A percentile compares a stretch with the other conserved stretches of the same genome.
These are phyloP conservation scores for Aspergillus nanangensis DNA, from an alignment of 495 filamentous ascomycete species.

Conservation along the genomic window DNA sequence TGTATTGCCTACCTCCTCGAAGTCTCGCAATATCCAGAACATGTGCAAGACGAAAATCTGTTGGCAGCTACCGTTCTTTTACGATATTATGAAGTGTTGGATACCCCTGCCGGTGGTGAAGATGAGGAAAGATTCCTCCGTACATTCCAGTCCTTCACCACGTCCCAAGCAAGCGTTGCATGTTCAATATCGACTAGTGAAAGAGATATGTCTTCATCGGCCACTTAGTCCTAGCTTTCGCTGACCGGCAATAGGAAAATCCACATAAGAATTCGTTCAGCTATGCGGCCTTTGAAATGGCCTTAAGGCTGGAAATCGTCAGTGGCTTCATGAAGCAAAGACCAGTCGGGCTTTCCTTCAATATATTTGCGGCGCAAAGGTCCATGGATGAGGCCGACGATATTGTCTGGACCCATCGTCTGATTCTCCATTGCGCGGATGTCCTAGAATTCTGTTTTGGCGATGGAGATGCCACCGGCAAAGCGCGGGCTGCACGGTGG, in stretches of 20 bases:
- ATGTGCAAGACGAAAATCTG: conserved; percentile 5
- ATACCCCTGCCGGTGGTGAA: conserved; percentile 1
- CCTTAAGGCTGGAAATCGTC: conserved; percentile 32
- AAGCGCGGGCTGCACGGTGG: not conserved
- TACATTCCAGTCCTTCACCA: conserved; percentile 3
- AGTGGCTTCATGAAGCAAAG: conserved; percentile 32
- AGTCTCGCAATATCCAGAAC: conserved; percentile 2
- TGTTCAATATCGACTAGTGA: too few relatives aligned
- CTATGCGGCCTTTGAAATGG: conserved; percentile 30
- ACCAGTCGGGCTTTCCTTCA: conserved; percentile 20
- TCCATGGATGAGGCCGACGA: conserved; percentile 26
- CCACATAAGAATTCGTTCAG: too few relatives aligned
- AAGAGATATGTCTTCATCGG: too few relatives aligned
- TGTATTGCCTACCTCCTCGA: conserved; percentile 4
- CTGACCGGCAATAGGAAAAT: too few relatives aligned
- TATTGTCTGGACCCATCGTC: conserved; percentile 28
- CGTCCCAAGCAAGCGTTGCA: conserved; percentile 1
- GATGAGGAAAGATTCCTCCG: conserved; percentile 6
- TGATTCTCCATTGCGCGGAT: conserved; percentile 28
- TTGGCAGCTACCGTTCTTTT: conserved; percentile 7
- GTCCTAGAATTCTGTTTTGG: conserved; percentile 15
- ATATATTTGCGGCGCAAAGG: conserved; percentile 16
- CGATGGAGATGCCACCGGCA: not conserved
- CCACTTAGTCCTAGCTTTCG: too few relatives aligned
- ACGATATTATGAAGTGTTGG: conserved; percentile 7